Evolutionary conservation across 23 red algal species (phyloP).

Genomic region (Gracilaria vermiculophylla): DNA sequence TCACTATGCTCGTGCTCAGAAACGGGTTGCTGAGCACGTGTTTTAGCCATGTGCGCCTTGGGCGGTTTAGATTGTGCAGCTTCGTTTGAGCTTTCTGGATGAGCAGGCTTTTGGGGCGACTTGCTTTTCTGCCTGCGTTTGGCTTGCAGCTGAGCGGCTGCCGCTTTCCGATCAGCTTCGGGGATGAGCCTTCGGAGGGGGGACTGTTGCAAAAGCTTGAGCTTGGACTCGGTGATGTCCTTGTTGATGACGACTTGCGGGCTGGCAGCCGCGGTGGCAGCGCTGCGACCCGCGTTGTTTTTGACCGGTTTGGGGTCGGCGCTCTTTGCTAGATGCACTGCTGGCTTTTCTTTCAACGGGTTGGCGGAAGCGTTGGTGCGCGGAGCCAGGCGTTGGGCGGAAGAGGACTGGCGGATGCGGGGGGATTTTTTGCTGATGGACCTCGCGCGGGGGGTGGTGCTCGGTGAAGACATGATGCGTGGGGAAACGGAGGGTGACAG

Average conservation of each 20-base stretch:
- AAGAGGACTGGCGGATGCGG: too few relatives aligned
- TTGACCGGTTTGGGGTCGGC: not conserved
- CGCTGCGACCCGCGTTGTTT: not conserved
- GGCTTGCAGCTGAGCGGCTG: not conserved
- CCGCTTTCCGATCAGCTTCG: not conserved
- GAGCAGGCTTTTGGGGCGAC: not conserved
- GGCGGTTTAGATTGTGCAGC: not conserved
- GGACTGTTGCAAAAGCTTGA: conserved; percentile 7
- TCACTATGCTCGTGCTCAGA: not conserved
- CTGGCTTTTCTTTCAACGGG: too few relatives aligned
- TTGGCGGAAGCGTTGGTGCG: too few relatives aligned
- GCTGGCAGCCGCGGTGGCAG: not conserved
- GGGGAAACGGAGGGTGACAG: too few relatives aligned
- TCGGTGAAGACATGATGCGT: too few relatives aligned
- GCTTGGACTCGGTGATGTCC: conserved; percentile 5
- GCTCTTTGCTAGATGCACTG: too few relatives aligned
- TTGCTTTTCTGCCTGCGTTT: not conserved
- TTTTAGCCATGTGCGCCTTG: too few relatives aligned
- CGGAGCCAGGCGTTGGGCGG: too few relatives aligned
- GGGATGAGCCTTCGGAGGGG: conserved; percentile 2
- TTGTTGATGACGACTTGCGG: not conserved
- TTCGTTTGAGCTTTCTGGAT: not conserved
- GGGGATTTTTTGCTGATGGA: too few relatives aligned
- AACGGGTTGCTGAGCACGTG: not conserved
- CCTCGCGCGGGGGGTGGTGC: too few relatives aligned